Evolutionary conservation across 1,284 basidiomycete genomes (phyloP).

Genomic region (Marasmius oreades): DNA sequence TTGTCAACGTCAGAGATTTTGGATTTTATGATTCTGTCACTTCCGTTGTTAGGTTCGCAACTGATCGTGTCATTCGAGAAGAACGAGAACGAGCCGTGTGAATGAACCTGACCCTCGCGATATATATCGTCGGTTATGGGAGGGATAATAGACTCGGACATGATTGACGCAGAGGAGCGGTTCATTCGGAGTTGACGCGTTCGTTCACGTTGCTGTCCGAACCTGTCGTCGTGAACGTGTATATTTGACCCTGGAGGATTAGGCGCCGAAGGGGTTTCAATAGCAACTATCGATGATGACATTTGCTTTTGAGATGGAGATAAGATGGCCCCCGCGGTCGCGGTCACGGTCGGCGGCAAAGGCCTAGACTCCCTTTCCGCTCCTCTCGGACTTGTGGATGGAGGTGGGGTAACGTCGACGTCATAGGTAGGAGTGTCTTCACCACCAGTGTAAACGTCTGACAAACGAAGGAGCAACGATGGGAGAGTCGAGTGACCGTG

Average conservation of each 20-base stretch:
- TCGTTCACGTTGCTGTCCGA: not conserved
- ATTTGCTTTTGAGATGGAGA: conserved; percentile 3
- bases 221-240: too few relatives aligned
- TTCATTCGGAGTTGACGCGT: not conserved
- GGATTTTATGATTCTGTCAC: too few relatives aligned
- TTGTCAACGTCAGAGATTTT: too few relatives aligned
- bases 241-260: not conserved
- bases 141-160: too few relatives aligned
- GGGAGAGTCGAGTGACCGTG: not conserved
- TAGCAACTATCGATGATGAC: conserved; percentile 5
- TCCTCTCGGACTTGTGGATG: not conserved
- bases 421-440: not conserved
- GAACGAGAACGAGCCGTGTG: too few relatives aligned
- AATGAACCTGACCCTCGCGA: too few relatives aligned
- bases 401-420: not conserved
- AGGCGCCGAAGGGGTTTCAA: conserved; percentile 4
- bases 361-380: not conserved
- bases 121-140: too few relatives aligned
- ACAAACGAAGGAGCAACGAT: not conserved
- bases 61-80: too few relatives aligned
- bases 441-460: not conserved
- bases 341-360: not conserved
- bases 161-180: not conserved
- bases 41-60: too few relatives aligned
- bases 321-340: not conserved